Evolutionary conservation across 2,329 filamentous ascomycete species (phyloP).

Genomic region (Alternaria ventricosa): DNA sequence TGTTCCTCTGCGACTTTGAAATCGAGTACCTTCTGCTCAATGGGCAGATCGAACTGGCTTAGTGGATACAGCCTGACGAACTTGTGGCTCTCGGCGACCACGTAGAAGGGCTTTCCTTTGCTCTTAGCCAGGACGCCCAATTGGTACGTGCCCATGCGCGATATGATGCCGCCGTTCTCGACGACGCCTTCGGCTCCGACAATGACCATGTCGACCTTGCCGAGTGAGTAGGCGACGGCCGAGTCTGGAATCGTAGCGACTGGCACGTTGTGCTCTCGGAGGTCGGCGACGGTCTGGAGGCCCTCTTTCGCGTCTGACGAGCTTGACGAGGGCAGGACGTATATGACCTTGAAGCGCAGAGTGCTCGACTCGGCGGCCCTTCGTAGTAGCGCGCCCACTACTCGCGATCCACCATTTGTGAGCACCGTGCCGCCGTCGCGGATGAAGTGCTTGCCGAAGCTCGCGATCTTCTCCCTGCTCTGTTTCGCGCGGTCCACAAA

Average conservation of each 20-base stretch:
- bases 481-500: constrained; percentile 89
- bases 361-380: constrained; percentile 72
- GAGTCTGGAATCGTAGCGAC: constrained; percentile 82
- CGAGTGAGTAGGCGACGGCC: constrained; percentile 79
- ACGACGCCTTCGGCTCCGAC: constrained; percentile 83
- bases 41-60: constrained; percentile 79
- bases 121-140: constrained; percentile 81
- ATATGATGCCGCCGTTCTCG: constrained; percentile 92
- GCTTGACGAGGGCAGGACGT: constrained; percentile 55
- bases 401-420: constrained; percentile 86
- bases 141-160: constrained; percentile 84
- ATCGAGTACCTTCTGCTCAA: constrained; percentile 78
- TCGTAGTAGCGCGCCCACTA: constrained; percentile 78
- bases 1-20: constrained; percentile 65
- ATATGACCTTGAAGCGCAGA: constrained; percentile 83
- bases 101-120: constrained; percentile 80
- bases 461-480: constrained; percentile 81
- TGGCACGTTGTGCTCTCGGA: constrained; percentile 77
- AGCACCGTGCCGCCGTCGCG: constrained; percentile 81
- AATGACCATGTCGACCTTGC: constrained; percentile 72
- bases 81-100: constrained; percentile 95
- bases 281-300: constrained; percentile 70
- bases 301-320: constrained; percentile 62
- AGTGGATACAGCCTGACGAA: constrained; percentile 88
- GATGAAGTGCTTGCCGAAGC: constrained; percentile 79